A percentile compares a stretch with the other conserved stretches of the same genome.
Evolutionary conservation across 2,329 filamentous ascomycete species (phyloP).

Genomic region (Diaporthe australafricana): DNA sequence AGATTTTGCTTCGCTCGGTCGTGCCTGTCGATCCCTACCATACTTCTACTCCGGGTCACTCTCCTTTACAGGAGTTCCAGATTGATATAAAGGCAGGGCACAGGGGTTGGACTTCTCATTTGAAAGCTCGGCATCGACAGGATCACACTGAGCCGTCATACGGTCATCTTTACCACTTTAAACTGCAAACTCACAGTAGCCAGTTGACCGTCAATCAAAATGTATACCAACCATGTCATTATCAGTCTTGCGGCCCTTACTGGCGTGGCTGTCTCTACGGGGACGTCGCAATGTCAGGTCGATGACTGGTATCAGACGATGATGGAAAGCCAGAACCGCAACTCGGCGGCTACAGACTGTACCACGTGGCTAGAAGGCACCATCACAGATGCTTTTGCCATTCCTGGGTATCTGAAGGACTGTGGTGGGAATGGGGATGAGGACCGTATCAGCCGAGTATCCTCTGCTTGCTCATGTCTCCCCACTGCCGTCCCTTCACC

Average conservation of each 20-base stretch:
- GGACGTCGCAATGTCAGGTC: background rate
- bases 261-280: background rate
- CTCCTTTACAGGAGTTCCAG: background rate
- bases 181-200: background rate
- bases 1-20: background rate
- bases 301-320: conserved; percentile 2
- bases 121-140: background rate
- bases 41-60: background rate
- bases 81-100: background rate
- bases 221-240: background rate
- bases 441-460: conserved; percentile 5
- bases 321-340: conserved; percentile 21
- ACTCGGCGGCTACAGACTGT: background rate
- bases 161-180: background rate
- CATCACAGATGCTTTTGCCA: background rate
- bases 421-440: background rate
- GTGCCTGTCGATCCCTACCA: background rate
- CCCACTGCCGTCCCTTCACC: background rate
- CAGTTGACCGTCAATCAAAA: background rate
- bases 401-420: background rate
- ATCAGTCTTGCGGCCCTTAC: background rate
- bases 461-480: background rate
- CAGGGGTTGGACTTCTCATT: too few species aligned
- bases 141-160: background rate
- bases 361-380: background rate